Evolutionary conservation across 129 eudicot genomes (phyloP).

Genomic region (Rutidosis leptorrhynchoides): DNA sequence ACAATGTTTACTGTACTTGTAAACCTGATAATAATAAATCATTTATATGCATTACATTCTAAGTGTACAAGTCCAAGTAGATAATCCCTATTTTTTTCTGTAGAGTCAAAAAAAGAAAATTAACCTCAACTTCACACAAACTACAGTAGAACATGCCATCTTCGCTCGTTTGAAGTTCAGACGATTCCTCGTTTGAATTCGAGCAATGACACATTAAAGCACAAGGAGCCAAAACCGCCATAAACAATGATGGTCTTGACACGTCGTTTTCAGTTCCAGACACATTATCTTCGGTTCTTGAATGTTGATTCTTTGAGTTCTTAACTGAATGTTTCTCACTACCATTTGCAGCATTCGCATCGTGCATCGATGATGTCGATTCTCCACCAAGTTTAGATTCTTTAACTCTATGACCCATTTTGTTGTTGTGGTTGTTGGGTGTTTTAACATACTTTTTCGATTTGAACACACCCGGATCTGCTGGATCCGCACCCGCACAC

Average conservation of each 20-base stretch:
- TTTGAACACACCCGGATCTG: constrained; percentile 93
- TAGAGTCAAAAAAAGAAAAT: not conserved
- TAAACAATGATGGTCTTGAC: constrained; percentile 30
- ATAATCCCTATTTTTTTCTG: too few species aligned
- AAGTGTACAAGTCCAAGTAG: too few species aligned
- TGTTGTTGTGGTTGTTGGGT: constrained; percentile 38
- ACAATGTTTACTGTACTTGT: constrained; percentile 97
- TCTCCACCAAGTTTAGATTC: constrained; percentile 70
- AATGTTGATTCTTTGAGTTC: constrained; percentile 34
- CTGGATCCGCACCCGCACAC: constrained; percentile 99
- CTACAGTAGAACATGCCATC: constrained; percentile 99
- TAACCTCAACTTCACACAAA: constrained; percentile 97
- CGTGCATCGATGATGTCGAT: constrained; percentile 58
- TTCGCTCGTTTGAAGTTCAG: constrained; percentile 70
- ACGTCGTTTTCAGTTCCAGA: constrained; percentile 37
- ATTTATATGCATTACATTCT: constrained; percentile 7
- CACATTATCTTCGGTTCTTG: constrained; percentile 39
- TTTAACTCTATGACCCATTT: constrained; percentile 32
- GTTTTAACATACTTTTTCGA: constrained; percentile 77
- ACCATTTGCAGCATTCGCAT: constrained; percentile 45
- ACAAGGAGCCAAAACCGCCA: constrained; percentile 59
- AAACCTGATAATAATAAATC: constrained; percentile 58
- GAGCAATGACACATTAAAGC: constrained; percentile 51
- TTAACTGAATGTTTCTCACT: constrained; percentile 41
- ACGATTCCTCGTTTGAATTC: constrained; percentile 51